A percentile compares a stretch with the other conserved stretches of the same genome.
Conservation (phyloP, 257 asterid genomes). For the Solanum lycopersicoides region DNA sequence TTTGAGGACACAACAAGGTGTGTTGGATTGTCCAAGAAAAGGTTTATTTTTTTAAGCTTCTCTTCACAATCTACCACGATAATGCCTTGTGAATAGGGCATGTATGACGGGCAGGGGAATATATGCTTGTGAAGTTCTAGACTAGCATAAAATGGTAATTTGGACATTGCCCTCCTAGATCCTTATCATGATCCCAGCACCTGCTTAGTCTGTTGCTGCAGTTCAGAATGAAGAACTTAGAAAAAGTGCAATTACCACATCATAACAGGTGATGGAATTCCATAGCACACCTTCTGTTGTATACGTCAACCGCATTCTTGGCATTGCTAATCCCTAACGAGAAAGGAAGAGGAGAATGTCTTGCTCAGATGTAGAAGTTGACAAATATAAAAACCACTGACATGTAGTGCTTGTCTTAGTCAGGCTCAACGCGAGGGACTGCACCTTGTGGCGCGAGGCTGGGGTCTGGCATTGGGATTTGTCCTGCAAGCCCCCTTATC, state of each 20-base stretch:
- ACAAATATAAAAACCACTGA: no score
- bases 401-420: no score
- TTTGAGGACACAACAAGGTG: constrained; percentile 39
- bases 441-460: no score
- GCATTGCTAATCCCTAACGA: not conserved
- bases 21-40: constrained; percentile 32
- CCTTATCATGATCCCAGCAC: constrained; percentile 24
- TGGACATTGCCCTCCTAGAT: constrained; percentile 25
- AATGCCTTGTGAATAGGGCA: constrained; percentile 37
- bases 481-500: constrained; percentile 18
- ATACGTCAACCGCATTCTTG: not conserved
- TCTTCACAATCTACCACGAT: constrained; percentile 28
- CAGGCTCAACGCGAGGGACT: no score
- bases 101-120: constrained; percentile 21
- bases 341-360: not conserved
- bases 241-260: not conserved
- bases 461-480: no score
- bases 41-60: constrained; percentile 22
- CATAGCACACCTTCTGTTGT: not conserved
- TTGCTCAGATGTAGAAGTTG: no score
- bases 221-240: not conserved
- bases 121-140: constrained; percentile 26
- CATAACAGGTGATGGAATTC: not conserved
- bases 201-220: not conserved
- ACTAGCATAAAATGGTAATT: constrained; percentile 18